Evolutionary conservation across 495 filamentous ascomycete species (phyloP), one percentile per base, ranked within the genome.

Genomic region (Xylaria venustula): DNA sequence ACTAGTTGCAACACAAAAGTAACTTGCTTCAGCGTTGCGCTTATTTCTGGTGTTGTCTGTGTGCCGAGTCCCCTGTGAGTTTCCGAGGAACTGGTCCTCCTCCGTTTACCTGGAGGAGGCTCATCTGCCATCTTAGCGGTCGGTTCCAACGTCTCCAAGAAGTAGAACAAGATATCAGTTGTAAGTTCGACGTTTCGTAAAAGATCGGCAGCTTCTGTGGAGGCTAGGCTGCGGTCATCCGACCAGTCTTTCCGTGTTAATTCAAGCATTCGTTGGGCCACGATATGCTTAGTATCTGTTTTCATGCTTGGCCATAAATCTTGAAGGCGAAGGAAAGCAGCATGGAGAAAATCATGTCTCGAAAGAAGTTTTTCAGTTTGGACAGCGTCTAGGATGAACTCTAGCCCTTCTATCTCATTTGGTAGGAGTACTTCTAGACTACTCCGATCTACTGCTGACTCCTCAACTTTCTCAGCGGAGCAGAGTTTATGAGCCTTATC

Each of bases 1-100:
- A 98, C 79, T 12, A 97, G 76, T 68, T 97, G 91, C 3, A 96
- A 78, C n/a, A 96, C 88, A 63, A 96, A 87, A 2, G 91, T 96
- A 54, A 90, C 82, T 69, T 87, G 88, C 64, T 83, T 84, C 65
- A 96, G 79, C 6, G 84, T 78, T 40, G 81, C 78, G 60, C 80
- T 80, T 20, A 90, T 70, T 55, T 89, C 83, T 7, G 75, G 70
- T 17, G 73, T 75, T 40, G 61, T 61, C 46, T 75, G 73, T 52
- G 68, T 67, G 30, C 67, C 69, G 8, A 77, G 45, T 60, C 68
- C 69, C 12, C 71, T 70, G 47, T 72, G 73, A 14, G 74, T 79
- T 54, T 89, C 88, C 2, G 80, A 83, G 46, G 86, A 82, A 69
- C 88, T 93, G 2, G 84, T 90, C 34, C 91, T 84, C 69, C 90